Conservation (phyloP, 1,139 yeast genomes). For the Pichia sp. region DNA sequence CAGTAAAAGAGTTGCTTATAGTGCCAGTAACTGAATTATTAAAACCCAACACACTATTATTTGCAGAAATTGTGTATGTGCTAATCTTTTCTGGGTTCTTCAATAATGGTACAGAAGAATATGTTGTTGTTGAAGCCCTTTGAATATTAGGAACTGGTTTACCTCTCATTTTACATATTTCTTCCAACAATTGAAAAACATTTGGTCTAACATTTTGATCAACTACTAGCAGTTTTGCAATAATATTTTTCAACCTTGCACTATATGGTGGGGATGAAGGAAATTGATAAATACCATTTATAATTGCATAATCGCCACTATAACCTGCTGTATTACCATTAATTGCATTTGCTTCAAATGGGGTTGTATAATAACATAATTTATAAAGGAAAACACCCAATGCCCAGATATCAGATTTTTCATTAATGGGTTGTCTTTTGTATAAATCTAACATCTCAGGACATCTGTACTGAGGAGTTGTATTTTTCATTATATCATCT, state of each 20-base stretch:
- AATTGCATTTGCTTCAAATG: constrained; percentile 60
- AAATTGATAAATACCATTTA: constrained; percentile 60
- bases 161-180: constrained; percentile 56
- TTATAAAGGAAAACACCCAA: constrained; percentile 87
- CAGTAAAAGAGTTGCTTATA: no score
- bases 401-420: constrained; percentile 96
- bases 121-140: not conserved
- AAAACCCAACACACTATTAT: not conserved
- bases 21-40: constrained; percentile 1
- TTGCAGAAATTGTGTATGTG: not conserved
- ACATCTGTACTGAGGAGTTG: constrained; percentile 95
- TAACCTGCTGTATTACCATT: constrained; percentile 29
- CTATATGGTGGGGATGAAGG: constrained; percentile 52
- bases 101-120: not conserved
- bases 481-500: constrained; percentile 82
- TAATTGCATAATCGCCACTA: constrained; percentile 63
- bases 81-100: no score
- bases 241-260: constrained; percentile 61
- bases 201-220: constrained; percentile 71
- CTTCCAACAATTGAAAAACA: constrained; percentile 61
- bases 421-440: constrained; percentile 83
- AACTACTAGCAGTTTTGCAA: constrained; percentile 40
- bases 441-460: constrained; percentile 95
- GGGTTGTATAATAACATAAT: constrained; percentile 88
- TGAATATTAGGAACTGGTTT: constrained; percentile 28